Conservation (phyloP, 83 land plant species). For the Picea mariana region DNA sequence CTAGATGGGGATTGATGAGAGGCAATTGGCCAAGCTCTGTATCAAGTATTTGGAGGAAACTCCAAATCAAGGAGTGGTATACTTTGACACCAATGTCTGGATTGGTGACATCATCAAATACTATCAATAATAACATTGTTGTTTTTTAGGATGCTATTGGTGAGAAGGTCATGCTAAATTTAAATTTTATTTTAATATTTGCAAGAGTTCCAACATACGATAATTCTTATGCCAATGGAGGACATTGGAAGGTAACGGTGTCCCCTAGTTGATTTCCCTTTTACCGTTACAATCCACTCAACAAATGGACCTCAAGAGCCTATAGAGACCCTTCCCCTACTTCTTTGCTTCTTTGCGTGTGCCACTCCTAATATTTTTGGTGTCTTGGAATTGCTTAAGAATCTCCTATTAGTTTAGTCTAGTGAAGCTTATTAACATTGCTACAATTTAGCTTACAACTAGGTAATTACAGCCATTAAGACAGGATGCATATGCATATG, state of each 20-base stretch:
- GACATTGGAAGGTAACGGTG: too few relatives aligned
- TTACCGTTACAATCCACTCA: too few relatives aligned
- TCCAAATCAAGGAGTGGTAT: slow-evolving; percentile 80
- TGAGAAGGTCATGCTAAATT: slow-evolving; percentile 65
- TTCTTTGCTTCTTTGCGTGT: not conserved
- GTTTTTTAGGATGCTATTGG: slow-evolving; percentile 97
- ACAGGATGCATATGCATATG: slow-evolving; percentile 82
- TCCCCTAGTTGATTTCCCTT: too few relatives aligned
- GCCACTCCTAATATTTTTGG: not conserved
- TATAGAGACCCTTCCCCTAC: too few relatives aligned
- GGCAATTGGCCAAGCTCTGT: slow-evolving; percentile 86
- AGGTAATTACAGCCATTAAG: too few relatives aligned
- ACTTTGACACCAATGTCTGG: slow-evolving; percentile 82
- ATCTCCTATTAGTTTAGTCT: not conserved
- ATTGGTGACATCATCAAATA: slow-evolving; percentile 84
- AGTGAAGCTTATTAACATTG: not conserved
- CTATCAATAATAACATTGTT: slow-evolving; percentile 85
- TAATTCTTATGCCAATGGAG: too few relatives aligned
- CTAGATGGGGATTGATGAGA: slow-evolving; percentile 99
- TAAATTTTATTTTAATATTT: not conserved
- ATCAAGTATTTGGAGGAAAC: slow-evolving; percentile 90
- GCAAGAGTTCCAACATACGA: too few relatives aligned
- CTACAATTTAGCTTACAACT: slow-evolving; percentile 27
- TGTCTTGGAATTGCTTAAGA: not conserved
- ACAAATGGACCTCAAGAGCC: too few relatives aligned